Evolutionary conservation across 331 rosid species (phyloP).

Genomic region (Acacia pycnantha): DNA sequence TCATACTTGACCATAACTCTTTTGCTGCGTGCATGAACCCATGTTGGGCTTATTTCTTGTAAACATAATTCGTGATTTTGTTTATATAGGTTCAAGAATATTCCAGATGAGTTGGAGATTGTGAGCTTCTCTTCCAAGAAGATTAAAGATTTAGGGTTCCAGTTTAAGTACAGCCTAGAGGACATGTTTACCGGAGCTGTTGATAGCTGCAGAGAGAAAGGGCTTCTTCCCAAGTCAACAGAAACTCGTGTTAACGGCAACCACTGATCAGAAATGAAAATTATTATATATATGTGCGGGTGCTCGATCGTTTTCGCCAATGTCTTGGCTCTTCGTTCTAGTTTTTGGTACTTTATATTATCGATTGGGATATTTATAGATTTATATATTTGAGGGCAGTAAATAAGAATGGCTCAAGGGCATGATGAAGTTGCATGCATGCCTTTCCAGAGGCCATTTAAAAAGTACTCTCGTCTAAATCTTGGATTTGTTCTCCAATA

Average conservation of each 20-base stretch:
- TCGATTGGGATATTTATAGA: neutral
- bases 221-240: constrained; percentile 41
- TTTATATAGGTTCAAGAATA: constrained; percentile 60
- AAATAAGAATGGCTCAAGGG: neutral
- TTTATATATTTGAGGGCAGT: neutral
- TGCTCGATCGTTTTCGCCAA: neutral
- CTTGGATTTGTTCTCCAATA: neutral
- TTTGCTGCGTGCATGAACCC: neutral
- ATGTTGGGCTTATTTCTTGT: neutral
- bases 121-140: constrained; percentile 67
- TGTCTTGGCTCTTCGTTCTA: neutral
- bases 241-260: constrained; percentile 1
- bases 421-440: neutral
- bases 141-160: constrained; percentile 61
- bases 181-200: constrained; percentile 69
- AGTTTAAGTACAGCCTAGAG: constrained; percentile 67
- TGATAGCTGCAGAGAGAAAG: constrained; percentile 59
- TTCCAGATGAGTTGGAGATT: constrained; percentile 52
- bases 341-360: neutral
- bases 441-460: neutral
- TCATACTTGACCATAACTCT: neutral
- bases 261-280: neutral
- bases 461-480: neutral
- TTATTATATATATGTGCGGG: too few relatives aligned
- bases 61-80: neutral